Evolutionary conservation across 805 yeast species (phyloP), one percentile per base, ranked within the genome.

Genomic region (Candida xiaguanensis): DNA sequence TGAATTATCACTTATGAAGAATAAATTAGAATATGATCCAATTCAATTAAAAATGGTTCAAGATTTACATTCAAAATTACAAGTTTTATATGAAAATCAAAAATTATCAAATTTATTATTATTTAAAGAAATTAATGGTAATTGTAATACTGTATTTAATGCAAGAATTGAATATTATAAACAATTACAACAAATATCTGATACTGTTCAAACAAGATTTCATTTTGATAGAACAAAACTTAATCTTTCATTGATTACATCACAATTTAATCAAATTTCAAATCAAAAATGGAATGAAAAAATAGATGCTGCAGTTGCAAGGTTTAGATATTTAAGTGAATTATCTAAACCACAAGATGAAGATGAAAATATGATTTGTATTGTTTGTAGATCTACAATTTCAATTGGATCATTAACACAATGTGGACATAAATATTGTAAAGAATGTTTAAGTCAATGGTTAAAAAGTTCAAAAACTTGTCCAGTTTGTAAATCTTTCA

Each of bases 341-440:
- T 52, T 65, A 38, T 42, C 36, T 23, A 29, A 40, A 14, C 29
- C 38, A n/a, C 40, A 31, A 4, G 34, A 26, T 1, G 36, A 41
- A 8, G 51, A 46, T 6, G 72, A 70, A 6, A 76, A 69, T 8
- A 55, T 71, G 39, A 59, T 72, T 14, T 93, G 99, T 59, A 74
- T 81, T 23, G 90, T 93, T 44, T 93, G 99, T 56, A 77, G 84
- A 15, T 72, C 80, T 3, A 56, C 75, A 1, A 86, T 89, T 36
- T 67, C 75, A 2, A 68, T 79, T 28, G 99, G 99, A 0, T 74
- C 93, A 0, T 65, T 93, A 40, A 83, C 95, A 0, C 79, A 79
- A 8, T 93, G 99, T 70, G 98, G 98, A 0, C 99, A 93, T 60
- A 80, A 80, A 49, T 93, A 84, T 55, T 93, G 99, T 56, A 75